Evolutionary conservation across 2,329 filamentous ascomycete genomes (phyloP), one percentile per base, ranked within the genome.

Genomic region (Calonectria leucothoes): DNA sequence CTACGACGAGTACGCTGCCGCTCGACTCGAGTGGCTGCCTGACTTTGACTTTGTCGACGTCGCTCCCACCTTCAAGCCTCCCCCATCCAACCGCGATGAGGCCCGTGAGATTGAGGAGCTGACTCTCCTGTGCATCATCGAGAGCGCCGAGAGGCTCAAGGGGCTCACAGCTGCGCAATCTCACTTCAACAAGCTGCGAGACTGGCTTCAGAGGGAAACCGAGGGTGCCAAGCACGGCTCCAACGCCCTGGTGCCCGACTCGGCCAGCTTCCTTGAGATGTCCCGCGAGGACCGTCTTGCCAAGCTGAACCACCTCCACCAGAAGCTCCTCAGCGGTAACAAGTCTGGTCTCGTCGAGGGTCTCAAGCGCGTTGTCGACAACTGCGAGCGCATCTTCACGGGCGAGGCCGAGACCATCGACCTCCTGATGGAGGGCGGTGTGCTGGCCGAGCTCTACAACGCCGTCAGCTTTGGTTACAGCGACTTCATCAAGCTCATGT

Each of bases 21-120:
- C 82, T 11, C 76, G 79, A 37, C 72, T 80, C 6, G 77, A 80
- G 45, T 84, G 82, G 83, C 74, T 77, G 8, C 81, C 81, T 1
- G 76, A 83, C 42, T 73, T 82, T 35, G 82, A 84, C 69, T 83
- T 84, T 37, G 65, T 79, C 2, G 77, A 82, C 20, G 61, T 77
- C 2, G 74, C 76, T 2, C 72, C 72, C 2, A 71, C 81, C 14
- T 75, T 83, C 39, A 73, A 81, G n/a, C 66, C 74, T 25, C 70
- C 73, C 15, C 25, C 37, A 23, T 48, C 74, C 12, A 61, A 65
- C 12, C 57, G 49, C 3, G 29, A 57, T 14, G 77, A 81, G 23
- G 69, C 70, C 15, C 42, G 52, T 1, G 33, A 78, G 14, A 77
- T 83, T 7, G 80, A 83, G 49, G 82, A 83, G 51, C 66, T 84